Evolutionary conservation across 768 basidiomycete genomes (phyloP), one percentile per base, ranked within the genome.

Genomic region (Hydnum rufescens): DNA sequence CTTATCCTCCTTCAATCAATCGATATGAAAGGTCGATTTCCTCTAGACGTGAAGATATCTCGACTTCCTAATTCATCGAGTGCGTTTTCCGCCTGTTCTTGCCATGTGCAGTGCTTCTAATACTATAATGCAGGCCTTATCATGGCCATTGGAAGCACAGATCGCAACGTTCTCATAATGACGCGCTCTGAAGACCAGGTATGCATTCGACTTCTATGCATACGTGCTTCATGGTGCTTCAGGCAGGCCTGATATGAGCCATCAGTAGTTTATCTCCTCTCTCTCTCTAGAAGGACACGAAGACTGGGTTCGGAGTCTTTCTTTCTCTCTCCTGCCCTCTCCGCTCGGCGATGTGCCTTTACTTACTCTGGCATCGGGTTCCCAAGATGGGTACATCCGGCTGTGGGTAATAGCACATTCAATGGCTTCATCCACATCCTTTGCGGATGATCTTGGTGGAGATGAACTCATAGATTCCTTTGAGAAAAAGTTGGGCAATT

Each of bases 301-400:
- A 70, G 93, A 99, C 60, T 99, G 95, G 95, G 73, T 97, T 51
- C 78, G 82, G 51, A 71, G 77, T 55, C 74, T 97, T 32, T 73
- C 79, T 1, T 89, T 96, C 36, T 3, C 55, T 62, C 3, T 60
- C 64, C n/a, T n/a, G n/a, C n/a, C n/a, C n/a, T n/a, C n/a, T n/a
- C n/a, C n/a, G n/a, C 1, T n/a, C 67, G 71, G n/a, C 66, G 71
- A 5, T 66, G 68, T 29, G 22, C 53, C 69, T 96, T 4, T n/a
- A n/a, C n/a, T n/a, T n/a, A 62, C 82, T 0, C 70, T 99, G 32
- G 92, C 95, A 1, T 92, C 90, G 23, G 95, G 89, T 1, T 92
- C 90, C 5, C 95, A 97, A 66, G 95, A 99, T 62, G 77, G 79
- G 4, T 92, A 85, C 28, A 85, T 97, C 51, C 79, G 95, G 36